A percentile compares a stretch with the other conserved stretches of the same genome.
Evolutionary conservation across 1,284 basidiomycete species (phyloP).

Genomic region (Cutaneotrichosporon mucoides): DNA sequence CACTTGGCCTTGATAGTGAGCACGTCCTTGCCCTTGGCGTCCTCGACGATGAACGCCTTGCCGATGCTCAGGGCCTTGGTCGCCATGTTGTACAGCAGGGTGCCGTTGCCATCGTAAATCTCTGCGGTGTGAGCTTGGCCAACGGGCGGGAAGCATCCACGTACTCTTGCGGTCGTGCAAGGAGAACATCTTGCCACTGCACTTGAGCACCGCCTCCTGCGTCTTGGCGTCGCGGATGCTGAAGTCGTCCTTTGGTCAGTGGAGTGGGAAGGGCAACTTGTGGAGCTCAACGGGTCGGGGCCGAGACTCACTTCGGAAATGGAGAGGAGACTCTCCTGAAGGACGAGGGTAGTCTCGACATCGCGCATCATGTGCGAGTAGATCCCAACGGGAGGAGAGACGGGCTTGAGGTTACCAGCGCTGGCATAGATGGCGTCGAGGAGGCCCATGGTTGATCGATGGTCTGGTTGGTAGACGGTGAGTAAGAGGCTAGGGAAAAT

Average conservation of each 20-base stretch:
- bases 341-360: conserved; percentile 13
- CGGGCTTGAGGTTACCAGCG: conserved; percentile 1
- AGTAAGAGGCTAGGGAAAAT: no score
- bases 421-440: conserved; percentile 3
- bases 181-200: conserved; percentile 3
- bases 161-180: conserved; percentile 17
- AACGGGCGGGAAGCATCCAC: not conserved
- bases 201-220: conserved; percentile 3
- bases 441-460: conserved; percentile 5
- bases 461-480: not conserved
- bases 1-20: conserved; percentile 5
- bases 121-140: conserved; percentile 1
- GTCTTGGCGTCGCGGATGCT: not conserved
- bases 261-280: no score
- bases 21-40: conserved; percentile 6
- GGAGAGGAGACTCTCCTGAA: conserved; percentile 30
- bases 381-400: conserved; percentile 5
- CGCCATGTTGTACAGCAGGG: conserved; percentile 14
- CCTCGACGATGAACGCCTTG: not conserved
- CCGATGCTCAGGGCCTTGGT: conserved; percentile 3
- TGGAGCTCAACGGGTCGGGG: not conserved
- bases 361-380: conserved; percentile 7
- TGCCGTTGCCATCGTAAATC: conserved; percentile 9
- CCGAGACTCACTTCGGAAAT: conserved; percentile 5
- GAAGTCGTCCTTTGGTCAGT: conserved; percentile 9